Percentiles rank a stretch among this genome's conserved stretches.
Conservation (phyloP, 768 basidiomycete genomes). For the Daedaleopsis sinensis region DNA sequence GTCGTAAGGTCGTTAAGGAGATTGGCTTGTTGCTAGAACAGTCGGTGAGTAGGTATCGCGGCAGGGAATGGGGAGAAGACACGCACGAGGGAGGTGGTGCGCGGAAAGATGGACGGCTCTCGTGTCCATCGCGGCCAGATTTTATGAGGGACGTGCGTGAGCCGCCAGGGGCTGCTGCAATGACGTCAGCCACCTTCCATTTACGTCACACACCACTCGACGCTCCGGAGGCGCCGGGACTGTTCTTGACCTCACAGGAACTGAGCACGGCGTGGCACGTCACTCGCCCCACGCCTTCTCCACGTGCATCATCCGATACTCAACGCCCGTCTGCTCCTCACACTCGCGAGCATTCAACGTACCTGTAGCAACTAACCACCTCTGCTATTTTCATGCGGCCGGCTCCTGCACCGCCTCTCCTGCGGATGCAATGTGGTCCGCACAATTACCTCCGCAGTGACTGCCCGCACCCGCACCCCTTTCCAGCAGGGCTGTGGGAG, state of each 20-base stretch:
- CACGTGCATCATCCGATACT: too few species aligned
- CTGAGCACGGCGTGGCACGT: background rate
- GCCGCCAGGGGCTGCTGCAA: background rate
- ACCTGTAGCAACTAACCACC: too few species aligned
- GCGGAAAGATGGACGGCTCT: background rate
- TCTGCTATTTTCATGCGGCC: too few species aligned
- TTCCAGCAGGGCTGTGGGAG: too few species aligned
- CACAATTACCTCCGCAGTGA: too few species aligned
- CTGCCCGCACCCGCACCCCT: too few species aligned
- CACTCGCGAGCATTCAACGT: too few species aligned
- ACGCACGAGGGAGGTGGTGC: background rate
- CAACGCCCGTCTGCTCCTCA: too few species aligned
- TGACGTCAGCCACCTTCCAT: slow-evolving; percentile 6
- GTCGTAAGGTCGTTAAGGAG: slow-evolving; percentile 22
- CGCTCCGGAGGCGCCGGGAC: background rate
- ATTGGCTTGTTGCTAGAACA: slow-evolving; percentile 2
- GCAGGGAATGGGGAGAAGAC: background rate
- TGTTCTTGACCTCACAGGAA: slow-evolving; percentile 8
- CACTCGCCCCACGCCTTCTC: too few species aligned
- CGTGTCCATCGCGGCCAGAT: background rate
- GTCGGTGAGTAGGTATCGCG: background rate
- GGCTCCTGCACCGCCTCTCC: too few species aligned
- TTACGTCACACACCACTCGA: background rate
- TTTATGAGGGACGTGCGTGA: background rate
- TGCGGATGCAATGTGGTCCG: too few species aligned